Percentiles rank a stretch among this genome's conserved stretches.
Conservation (phyloP, 495 filamentous ascomycete genomes). For the Collariella sp. region DNA sequence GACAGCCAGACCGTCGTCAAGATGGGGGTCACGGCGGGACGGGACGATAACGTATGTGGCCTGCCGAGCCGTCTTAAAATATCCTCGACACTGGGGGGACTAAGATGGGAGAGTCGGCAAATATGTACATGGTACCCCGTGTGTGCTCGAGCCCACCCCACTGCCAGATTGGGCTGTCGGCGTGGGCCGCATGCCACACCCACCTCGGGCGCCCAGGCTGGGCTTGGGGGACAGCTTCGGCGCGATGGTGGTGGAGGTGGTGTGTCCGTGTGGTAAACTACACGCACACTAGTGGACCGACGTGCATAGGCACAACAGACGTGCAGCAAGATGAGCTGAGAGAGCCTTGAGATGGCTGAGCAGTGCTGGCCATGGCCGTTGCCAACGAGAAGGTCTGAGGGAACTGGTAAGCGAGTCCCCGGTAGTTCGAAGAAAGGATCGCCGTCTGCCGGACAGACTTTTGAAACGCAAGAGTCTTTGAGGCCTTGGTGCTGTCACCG, state of each 20-base stretch:
- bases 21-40: constrained; percentile 14
- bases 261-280: constrained; percentile 2
- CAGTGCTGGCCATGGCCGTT: not conserved
- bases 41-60: constrained; percentile 11
- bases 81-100: not conserved
- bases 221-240: not conserved
- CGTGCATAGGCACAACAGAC: constrained; percentile 2
- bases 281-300: constrained; percentile 2
- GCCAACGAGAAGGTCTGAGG: not conserved
- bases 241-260: not conserved
- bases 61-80: constrained; percentile 13
- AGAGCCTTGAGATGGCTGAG: not conserved
- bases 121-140: constrained; percentile 20
- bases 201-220: constrained; percentile 3
- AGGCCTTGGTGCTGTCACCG: not conserved
- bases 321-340: not conserved
- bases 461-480: constrained; percentile 7
- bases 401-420: not conserved
- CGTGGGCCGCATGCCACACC: not conserved
- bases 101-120: constrained; percentile 17
- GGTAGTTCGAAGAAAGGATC: not conserved
- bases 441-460: not conserved
- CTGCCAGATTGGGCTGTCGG: not conserved
- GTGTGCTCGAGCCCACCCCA: constrained; percentile 16
- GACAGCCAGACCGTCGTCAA: not conserved